Evolutionary conservation across 768 basidiomycete species (phyloP), one percentile per base, ranked within the genome.

Genomic region (Pholiota conissans): DNA sequence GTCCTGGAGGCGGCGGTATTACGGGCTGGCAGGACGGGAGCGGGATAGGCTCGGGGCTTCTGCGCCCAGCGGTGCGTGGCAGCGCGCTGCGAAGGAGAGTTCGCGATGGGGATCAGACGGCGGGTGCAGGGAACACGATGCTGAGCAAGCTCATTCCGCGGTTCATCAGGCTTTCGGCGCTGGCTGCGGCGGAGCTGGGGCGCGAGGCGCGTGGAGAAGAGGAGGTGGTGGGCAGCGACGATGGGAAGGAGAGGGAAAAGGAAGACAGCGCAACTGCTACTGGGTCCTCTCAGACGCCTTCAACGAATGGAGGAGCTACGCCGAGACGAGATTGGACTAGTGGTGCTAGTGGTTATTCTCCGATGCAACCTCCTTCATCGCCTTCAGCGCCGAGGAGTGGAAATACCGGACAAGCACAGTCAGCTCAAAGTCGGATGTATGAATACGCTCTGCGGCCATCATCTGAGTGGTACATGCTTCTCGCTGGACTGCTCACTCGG

Each of bases 381-480:
- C 64, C 60, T 9, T 42, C 60, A 22, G 29, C 51, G 3, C 20
- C 60, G 24, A 54, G 60, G 22, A 24, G 10, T 39, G 30, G 50
- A 7, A 27, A 35, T 5, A n/a, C 37, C 16, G 18, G 16, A 22
- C 22, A 35, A 20, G 47, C 46, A n/a, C 58, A 63, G 35, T 22
- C 29, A 34, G 20, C 52, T 3, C 63, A 61, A 26, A 62, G 59
- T 18, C 62, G 74, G 57, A 70, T 74, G 63, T 79, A 78, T 42
- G 76, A 75, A 4, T 65, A 72, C n/a, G 85, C 87, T 0, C 69
- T 90, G 30, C 76, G 79, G 2, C 92, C 92, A 0, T 87, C 90
- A 26, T 74, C 82, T 24, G 84, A 86, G 61, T 95, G 93, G 93
- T 95, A 93, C 70, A 79, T 88, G 72, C 78, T 95, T 11, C 77